These are phyloP conservation scores for Diversispora epigaea DNA, from an alignment of 192 early-diverging fungal species.

Conservation along the genomic window DNA sequence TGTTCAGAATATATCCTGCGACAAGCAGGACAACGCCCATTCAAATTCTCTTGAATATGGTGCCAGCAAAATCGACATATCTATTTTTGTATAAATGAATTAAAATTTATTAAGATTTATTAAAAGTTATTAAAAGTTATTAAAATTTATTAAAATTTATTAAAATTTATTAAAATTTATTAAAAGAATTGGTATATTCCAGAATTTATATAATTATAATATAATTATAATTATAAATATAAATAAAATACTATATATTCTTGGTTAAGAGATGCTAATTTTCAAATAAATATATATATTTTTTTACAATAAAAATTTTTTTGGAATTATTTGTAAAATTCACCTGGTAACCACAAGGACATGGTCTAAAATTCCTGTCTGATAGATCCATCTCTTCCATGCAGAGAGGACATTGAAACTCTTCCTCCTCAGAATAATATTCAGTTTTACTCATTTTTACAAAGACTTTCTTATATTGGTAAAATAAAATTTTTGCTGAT, in stretches of 20 bases:
- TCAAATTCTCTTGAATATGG: slow-evolving; percentile 92
- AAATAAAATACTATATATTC: no score
- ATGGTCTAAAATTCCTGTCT: slow-evolving; percentile 95
- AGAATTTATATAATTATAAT: no score
- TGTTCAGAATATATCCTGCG: slow-evolving; percentile 89
- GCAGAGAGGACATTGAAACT: slow-evolving; percentile 96
- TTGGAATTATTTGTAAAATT: not conserved
- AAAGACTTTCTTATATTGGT: not conserved
- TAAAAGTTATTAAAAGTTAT: no score
- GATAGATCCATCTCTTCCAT: slow-evolving; percentile 98
- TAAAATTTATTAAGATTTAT: not conserved
- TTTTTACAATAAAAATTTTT: not conserved
- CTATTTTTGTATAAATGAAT: slow-evolving; percentile 47
- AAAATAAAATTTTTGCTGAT: no score
- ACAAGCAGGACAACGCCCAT: slow-evolving; percentile 94
- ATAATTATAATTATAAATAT: no score
- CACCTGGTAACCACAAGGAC: slow-evolving; percentile 98
- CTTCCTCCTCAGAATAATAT: slow-evolving; percentile 70
- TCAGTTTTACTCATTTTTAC: slow-evolving; percentile 9
- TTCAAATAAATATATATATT: not conserved
- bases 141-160: not conserved
- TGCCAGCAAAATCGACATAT: slow-evolving; percentile 99
- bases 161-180: not conserved
- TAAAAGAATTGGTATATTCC: no score
- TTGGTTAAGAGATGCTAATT: no score